phyloP scores from a whole-genome alignment of 2,329 filamentous ascomycete genomes.

The Venturia carpophila region DNA sequence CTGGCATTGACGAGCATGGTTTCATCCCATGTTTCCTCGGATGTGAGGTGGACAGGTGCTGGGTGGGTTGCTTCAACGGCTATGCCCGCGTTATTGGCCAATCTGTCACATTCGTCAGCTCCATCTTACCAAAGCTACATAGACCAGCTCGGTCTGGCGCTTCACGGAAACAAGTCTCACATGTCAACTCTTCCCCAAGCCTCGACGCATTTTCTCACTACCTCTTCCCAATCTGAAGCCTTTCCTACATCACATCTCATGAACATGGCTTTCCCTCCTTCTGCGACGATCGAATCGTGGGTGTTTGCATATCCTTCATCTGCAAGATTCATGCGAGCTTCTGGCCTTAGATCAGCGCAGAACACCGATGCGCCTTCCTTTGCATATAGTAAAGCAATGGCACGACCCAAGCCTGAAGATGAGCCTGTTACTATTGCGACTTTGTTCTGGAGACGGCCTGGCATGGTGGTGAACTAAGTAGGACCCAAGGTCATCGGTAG shows the following conservation, averaged over 20 bases:
- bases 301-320: constrained; percentile 26
- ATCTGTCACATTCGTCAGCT: constrained; percentile 20
- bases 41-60: constrained; percentile 39
- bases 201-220: constrained; percentile 23
- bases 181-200: constrained; percentile 22
- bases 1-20: constrained; percentile 32
- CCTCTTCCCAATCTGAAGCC: constrained; percentile 22
- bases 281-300: constrained; percentile 26
- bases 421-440: constrained; percentile 14
- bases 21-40: constrained; percentile 40
- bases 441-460: constrained; percentile 7
- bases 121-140: neutral
- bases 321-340: constrained; percentile 20
- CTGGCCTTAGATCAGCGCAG: constrained; percentile 27
- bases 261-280: constrained; percentile 32
- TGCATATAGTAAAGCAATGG: constrained; percentile 24
- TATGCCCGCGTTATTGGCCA: constrained; percentile 42
- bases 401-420: constrained; percentile 1
- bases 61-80: constrained; percentile 31
- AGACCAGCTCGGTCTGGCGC: too few species aligned
- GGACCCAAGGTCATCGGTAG: neutral
- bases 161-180: neutral
- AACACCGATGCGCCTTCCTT: constrained; percentile 29
- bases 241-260: constrained; percentile 29
- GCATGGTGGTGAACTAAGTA: neutral